Evolutionary conservation across 345 rosid species (phyloP).

Genomic region (Odontarrhena argentea): DNA sequence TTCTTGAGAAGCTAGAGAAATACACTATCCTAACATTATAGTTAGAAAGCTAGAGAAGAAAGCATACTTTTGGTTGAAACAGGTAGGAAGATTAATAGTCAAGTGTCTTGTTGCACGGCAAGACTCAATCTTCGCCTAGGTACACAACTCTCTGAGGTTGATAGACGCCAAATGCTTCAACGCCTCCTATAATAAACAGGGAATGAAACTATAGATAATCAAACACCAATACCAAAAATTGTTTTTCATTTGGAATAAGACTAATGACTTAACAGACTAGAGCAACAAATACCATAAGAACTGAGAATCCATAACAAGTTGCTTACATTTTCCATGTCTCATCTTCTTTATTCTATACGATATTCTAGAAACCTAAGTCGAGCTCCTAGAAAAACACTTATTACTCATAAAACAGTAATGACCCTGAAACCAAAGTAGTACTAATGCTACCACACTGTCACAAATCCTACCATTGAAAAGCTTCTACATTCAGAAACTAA

Average conservation of each 20-base stretch:
- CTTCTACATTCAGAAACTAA: slow-evolving; percentile 3
- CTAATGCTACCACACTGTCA: not conserved
- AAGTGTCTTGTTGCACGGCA: slow-evolving; percentile 97
- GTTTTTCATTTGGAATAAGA: not conserved
- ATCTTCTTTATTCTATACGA: not conserved
- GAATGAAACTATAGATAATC: not conserved
- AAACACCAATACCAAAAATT: not conserved
- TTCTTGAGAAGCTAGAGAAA: no score
- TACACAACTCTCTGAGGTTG: slow-evolving; percentile 71
- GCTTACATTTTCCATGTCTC: not conserved
- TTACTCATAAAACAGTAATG: not conserved
- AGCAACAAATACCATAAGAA: not conserved
- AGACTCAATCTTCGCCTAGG: slow-evolving; percentile 81
- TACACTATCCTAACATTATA: no score
- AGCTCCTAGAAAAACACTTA: slow-evolving; percentile 6
- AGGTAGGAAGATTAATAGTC: slow-evolving; percentile 33
- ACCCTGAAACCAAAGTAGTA: slow-evolving; percentile 3
- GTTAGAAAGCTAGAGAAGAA: no score
- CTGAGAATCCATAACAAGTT: not conserved
- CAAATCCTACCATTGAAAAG: not conserved
- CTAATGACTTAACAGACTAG: not conserved
- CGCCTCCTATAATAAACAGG: slow-evolving; percentile 67
- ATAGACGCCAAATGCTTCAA: slow-evolving; percentile 74
- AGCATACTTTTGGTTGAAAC: no score
- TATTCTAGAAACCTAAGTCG: not conserved